Base-by-base conservation (phyloP, 192 early-diverging fungal genomes). In the Irineochytrium annulatum region DNA sequence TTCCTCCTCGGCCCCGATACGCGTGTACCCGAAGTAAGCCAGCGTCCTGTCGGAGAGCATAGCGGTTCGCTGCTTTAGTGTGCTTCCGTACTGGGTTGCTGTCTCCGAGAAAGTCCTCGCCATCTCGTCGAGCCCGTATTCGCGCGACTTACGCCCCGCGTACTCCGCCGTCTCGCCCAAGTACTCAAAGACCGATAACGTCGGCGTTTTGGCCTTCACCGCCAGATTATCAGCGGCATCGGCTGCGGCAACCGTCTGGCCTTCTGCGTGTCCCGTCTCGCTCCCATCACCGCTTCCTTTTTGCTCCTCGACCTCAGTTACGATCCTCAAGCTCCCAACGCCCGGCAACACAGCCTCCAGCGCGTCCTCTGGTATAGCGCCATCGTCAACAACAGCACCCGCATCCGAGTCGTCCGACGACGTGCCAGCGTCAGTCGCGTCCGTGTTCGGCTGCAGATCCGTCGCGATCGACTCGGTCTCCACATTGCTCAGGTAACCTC, bases 71-170 rank as follows among this genome's bases (percentile, higher is more conserved):
- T 24, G 11, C 24, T 49, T 49, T 24, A 49, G 22, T 22, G 46
- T 49, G 13, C 17, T 22, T 6, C 46, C 46, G 26, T 49, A 49
- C 13, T 22, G 11, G 27, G 61, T 31, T 0, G 70, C 77, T 3
- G 64, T 56, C 20, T 59, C 41, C 17, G 63, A 65, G 0, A 74
- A 33, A 3, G 43, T 64, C 32, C 52, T 34, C 2, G 68, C 66
- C 55, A 67, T 75, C 24, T 63, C 46, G 59, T 78, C 73, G 26
- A 74, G 24, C 19, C 77, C 65, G 27, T 68, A 75, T 34, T 75
- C 56, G 17, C 69, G 59, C 3, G 69, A n/a, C 29, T 58, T 58
- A 5, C 60, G 44, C 34, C 77, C 77, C n/a, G 69, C 58, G 45
- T 70, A 63, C 37, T 67, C 65, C 5, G 77, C 77, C 27, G 63